A percentile compares a stretch with the other conserved stretches of the same genome.
Evolutionary conservation across 2,329 filamentous ascomycete species (phyloP).

Genomic region (Curvularia hawaiiensis): DNA sequence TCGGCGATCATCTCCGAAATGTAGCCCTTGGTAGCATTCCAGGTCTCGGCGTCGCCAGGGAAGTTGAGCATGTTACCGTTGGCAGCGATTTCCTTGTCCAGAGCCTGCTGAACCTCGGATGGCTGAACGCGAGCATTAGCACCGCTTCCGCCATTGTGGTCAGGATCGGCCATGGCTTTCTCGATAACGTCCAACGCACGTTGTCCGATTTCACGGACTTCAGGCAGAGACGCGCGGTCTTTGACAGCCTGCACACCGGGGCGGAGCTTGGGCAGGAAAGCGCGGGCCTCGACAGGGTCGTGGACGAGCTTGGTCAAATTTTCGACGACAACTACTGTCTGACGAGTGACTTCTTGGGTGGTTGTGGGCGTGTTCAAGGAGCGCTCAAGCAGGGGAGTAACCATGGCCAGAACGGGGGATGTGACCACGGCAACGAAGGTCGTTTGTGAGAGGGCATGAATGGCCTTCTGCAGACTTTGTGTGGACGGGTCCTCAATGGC

Average conservation of each 20-base stretch:
- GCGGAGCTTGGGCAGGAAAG: slow-evolving; percentile 91
- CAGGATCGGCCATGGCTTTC: slow-evolving; percentile 76
- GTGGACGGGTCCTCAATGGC: slow-evolving; percentile 93
- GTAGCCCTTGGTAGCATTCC: slow-evolving; percentile 72
- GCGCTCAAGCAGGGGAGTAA: slow-evolving; percentile 93
- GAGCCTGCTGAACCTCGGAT: slow-evolving; percentile 74
- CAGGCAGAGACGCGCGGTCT: slow-evolving; percentile 87
- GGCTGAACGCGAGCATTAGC: slow-evolving; percentile 68
- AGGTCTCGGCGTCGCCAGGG: slow-evolving; percentile 65
- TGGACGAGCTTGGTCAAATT: slow-evolving; percentile 98
- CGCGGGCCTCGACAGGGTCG: slow-evolving; percentile 89
- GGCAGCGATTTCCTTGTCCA: slow-evolving; percentile 78
- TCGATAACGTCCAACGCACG: slow-evolving; percentile 86
- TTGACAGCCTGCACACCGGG: slow-evolving; percentile 91
- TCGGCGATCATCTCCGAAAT: slow-evolving; percentile 85
- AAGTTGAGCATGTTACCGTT: slow-evolving; percentile 67
- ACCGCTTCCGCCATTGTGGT: slow-evolving; percentile 60
- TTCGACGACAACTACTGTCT: slow-evolving; percentile 95
- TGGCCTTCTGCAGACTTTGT: slow-evolving; percentile 89
- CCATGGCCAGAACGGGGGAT: slow-evolving; percentile 89
- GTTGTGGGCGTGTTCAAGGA: slow-evolving; percentile 91
- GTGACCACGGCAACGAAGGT: slow-evolving; percentile 98
- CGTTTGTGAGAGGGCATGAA: slow-evolving; percentile 94
- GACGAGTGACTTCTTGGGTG: slow-evolving; percentile 89
- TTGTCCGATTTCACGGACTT: slow-evolving; percentile 88